These are phyloP conservation scores for Erucastrum elatum DNA, from an alignment of 345 rosid species.

Conservation along the genomic window DNA sequence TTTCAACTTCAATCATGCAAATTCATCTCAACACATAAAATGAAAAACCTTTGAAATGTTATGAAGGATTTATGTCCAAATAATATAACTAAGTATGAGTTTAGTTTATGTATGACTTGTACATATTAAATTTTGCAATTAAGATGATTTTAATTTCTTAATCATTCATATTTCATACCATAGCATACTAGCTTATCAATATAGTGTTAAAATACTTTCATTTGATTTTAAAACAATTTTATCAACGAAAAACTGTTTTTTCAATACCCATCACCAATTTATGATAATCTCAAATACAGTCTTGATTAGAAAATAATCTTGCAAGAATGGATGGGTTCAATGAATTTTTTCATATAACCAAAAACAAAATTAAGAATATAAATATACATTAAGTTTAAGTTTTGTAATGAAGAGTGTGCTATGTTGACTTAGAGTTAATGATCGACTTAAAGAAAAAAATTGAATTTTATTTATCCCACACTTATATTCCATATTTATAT, in stretches of 20 bases:
- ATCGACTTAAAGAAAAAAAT: no score
- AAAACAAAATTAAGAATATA: not conserved
- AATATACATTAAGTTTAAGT: no score
- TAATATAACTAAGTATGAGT: not conserved
- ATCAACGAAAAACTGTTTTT: no score
- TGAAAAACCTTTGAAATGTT: no score
- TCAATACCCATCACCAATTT: not conserved
- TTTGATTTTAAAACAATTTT: no score
- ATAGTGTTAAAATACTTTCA: not conserved
- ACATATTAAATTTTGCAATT: not conserved
- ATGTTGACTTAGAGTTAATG: no score
- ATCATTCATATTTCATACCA: not conserved
- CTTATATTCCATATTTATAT: no score
- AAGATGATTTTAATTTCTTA: not conserved
- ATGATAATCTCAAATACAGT: not conserved
- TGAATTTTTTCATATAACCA: not conserved
- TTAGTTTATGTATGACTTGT: not conserved
- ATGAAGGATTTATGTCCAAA: not conserved
- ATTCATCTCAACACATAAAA: no score
- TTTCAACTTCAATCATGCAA: not conserved
- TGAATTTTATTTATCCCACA: no score
- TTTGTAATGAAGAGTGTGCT: no score
- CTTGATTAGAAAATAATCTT: not conserved
- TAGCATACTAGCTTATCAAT: not conserved
- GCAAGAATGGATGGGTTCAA: not conserved